These are phyloP conservation scores for Trichoderma sp. DNA, from an alignment of 2,329 filamentous ascomycete species.

Conservation along the genomic window DNA sequence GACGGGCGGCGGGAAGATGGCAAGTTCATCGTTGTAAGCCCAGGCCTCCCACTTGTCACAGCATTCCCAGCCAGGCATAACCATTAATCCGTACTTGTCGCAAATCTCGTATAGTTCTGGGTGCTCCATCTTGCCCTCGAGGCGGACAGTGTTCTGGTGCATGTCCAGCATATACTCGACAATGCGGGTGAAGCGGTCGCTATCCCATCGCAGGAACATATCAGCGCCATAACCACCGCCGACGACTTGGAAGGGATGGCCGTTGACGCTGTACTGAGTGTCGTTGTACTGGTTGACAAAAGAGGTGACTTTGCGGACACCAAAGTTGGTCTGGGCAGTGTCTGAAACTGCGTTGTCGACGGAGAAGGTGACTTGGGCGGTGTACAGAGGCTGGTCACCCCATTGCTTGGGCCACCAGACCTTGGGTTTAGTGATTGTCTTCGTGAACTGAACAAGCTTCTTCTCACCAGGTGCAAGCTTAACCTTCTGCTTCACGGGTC, in stretches of 20 bases:
- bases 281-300: conserved; percentile 51
- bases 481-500: conserved; percentile 32
- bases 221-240: conserved; percentile 60
- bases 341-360: conserved; percentile 32
- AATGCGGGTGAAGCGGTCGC: conserved; percentile 44
- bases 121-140: conserved; percentile 64
- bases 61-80: conserved; percentile 63
- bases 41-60: conserved; percentile 67
- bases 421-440: conserved; percentile 40
- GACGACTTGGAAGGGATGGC: conserved; percentile 55
- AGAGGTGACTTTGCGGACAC: conserved; percentile 43
- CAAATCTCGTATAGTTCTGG: conserved; percentile 57
- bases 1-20: conserved; percentile 32
- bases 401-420: conserved; percentile 62
- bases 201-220: conserved; percentile 58
- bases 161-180: conserved; percentile 56
- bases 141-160: conserved; percentile 60
- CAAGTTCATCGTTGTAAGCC: conserved; percentile 55
- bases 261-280: conserved; percentile 54
- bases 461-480: conserved; percentile 38
- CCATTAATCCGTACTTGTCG: conserved; percentile 58
- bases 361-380: conserved; percentile 30
- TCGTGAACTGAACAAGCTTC: conserved; percentile 35
- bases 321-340: conserved; percentile 27
- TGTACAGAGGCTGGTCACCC: conserved; percentile 55